Base-by-base conservation (phyloP, 768 basidiomycete genomes). In the Tulasnella sp. region DNA sequence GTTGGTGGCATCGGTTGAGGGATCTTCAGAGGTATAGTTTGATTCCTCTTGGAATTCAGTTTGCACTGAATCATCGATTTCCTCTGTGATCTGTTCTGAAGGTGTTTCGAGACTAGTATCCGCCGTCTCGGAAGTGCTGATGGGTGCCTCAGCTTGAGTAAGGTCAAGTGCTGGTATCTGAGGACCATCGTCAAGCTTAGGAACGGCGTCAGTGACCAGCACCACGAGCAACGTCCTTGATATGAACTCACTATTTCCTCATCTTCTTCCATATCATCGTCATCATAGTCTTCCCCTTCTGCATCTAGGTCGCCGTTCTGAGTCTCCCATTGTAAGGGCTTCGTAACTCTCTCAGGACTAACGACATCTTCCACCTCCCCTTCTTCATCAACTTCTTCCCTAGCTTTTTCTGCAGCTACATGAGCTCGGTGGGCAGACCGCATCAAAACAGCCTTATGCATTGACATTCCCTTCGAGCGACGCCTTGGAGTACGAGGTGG, bases 381-480 rank as follows among this genome's bases (percentile, higher is more conserved):
- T 43, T 55, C 54, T 8, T 55, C 54, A 7, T 54, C 42, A 8
- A 27, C 29, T 10, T 56, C 55, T 31, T 51, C 54, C 20, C 48
- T 35, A 12, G 33, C 52, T 8, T 53, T 48, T 6, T 22, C 32
- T 15, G 15, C 22, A 12, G 39, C 54, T 12, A 56, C 40, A 16
- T 40, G 22, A 6, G 54, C 41, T 7, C 37, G 6, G 40, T 47
- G 55, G 6, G 55, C 57, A 37, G 41, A 53, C n/a, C 55, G 41
- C 5, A 56, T 43, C n/a, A 56, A 25, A 12, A 56, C 55, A 2
- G 55, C 55, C 40, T 56, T 56, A 33, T 56, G 55, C 20, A 56
- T 29, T 22, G 40, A 45, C 27, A 54, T 44, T 40, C 39, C 6
- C 29, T 31, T 39, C 20, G 43, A 19, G 20, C 34, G 19, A 19